Evolutionary conservation across 306 rosid species (phyloP).

Genomic region (Medicago lupulina): DNA sequence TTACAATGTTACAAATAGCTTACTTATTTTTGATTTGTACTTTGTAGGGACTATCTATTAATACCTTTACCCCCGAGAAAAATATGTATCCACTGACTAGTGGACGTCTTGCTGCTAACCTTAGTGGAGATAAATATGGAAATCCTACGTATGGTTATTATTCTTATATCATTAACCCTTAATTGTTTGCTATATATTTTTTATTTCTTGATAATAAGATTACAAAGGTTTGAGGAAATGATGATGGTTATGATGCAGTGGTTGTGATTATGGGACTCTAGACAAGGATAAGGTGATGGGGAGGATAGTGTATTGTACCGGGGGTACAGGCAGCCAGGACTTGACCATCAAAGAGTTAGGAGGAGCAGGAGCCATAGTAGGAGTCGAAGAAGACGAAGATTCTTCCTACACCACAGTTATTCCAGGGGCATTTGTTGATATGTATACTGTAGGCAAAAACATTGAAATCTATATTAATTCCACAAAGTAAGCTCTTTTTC

Average conservation of each 20-base stretch:
- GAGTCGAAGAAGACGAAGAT: slow-evolving; percentile 42
- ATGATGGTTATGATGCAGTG: slow-evolving; percentile 47
- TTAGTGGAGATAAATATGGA: slow-evolving; percentile 40
- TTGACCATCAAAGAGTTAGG: slow-evolving; percentile 49
- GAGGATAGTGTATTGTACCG: slow-evolving; percentile 70
- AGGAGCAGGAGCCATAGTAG: slow-evolving; percentile 69
- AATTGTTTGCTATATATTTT: not conserved
- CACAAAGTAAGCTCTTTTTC: slow-evolving; percentile 59
- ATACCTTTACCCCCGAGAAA: slow-evolving; percentile 63
- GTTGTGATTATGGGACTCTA: slow-evolving; percentile 69
- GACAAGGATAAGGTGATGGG: slow-evolving; percentile 65
- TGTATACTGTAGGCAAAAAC: slow-evolving; percentile 39
- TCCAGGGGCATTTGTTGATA: slow-evolving; percentile 55
- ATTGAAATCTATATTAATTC: slow-evolving; percentile 72
- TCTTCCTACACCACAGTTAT: slow-evolving; percentile 51
- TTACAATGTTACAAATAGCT: not conserved
- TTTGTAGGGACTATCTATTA: slow-evolving; percentile 71
- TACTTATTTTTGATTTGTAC: slow-evolving; percentile 11
- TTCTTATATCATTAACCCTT: not conserved
- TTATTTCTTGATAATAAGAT: not conserved
- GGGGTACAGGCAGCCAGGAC: slow-evolving; percentile 48
- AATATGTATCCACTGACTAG: slow-evolving; percentile 69
- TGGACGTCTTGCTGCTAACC: slow-evolving; percentile 65
- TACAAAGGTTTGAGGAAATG: slow-evolving; percentile 31
- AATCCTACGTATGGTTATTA: slow-evolving; percentile 54